These are phyloP conservation scores for Senna tora DNA, from an alignment of 306 rosid species.

Conservation along the genomic window DNA sequence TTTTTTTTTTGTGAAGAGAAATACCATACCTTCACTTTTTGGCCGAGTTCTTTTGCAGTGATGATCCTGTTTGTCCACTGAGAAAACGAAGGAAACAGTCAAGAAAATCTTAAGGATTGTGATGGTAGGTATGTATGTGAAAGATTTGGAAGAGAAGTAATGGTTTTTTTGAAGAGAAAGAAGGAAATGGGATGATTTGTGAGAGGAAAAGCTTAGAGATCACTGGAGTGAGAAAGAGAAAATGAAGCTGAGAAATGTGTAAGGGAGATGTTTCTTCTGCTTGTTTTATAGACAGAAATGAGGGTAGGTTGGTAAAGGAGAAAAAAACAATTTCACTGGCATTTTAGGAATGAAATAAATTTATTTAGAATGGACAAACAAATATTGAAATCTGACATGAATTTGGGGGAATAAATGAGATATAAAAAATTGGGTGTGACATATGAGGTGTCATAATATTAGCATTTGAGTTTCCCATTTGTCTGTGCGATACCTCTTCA, in stretches of 20 bases:
- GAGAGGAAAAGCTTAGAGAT: background rate
- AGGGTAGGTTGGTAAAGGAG: background rate
- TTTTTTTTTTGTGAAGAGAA: no score
- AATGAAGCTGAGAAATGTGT: background rate
- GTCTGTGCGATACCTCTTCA: background rate
- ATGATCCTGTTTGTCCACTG: background rate
- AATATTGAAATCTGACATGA: background rate
- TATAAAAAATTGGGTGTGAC: background rate
- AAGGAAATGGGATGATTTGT: background rate
- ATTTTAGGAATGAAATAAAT: slow-evolving; percentile 5
- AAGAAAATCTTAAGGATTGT: background rate
- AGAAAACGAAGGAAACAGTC: background rate
- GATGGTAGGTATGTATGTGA: no score
- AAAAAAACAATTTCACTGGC: background rate
- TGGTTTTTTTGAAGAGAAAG: background rate
- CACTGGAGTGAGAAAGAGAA: background rate
- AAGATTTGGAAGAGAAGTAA: background rate
- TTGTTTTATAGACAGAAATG: background rate
- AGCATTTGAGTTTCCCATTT: background rate
- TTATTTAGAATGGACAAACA: background rate
- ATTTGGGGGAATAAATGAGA: background rate
- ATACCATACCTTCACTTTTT: no score
- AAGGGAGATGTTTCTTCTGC: background rate
- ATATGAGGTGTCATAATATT: background rate
- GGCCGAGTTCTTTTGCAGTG: no score